Evolutionary conservation across 2,329 filamentous ascomycete genomes (phyloP), one percentile per base, ranked within the genome.

Genomic region (Escovopsis sp.): DNA sequence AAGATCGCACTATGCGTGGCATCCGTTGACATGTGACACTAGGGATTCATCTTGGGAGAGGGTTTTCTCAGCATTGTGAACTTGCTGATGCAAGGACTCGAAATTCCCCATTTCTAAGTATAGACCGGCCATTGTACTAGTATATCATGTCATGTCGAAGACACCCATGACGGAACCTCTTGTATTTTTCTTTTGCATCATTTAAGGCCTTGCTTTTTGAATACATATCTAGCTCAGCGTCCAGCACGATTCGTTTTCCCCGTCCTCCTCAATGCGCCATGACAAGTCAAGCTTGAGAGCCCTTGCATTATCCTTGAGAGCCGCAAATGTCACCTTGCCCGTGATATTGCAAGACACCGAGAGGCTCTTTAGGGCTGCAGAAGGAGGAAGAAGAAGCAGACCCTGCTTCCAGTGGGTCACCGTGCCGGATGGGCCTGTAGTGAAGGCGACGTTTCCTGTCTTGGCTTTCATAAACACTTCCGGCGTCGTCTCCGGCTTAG

Each of bases 391-490:
- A 41, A 93, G 64, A 47, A 89, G 67, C 23, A 94, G 66, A 1
- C 81, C 84, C 57, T 94, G 87, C 61, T 82, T 83, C 89, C 89
- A 96, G 62, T 96, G 89, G 7, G 89, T 96, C 47, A 80, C 73
- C 42, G 74, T 77, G 15, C 76, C 77, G 49, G 72, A 68, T 1
- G 88, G 88, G 0, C 87, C 85, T 1, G 88, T 96, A 7, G 87
- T 93, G 59, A 95, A 94, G 0, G 84, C 82, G n/a, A 86, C 71
- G 40, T 80, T 75, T 49, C 80, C 74, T 30, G 68, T 65, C 23
- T 61, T 54, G 54, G 69, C 65, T 48, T 73, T 71, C 5, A 59
- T 62, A 75, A 82, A 87, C 4, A 73, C 68, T 43, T 77, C 67
- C 0, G 78, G 75, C 40, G 76, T 74, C n/a, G 67, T 66, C 46